Base-by-base conservation (phyloP, 2,329 filamentous ascomycete genomes). In the Claviceps maximensis region DNA sequence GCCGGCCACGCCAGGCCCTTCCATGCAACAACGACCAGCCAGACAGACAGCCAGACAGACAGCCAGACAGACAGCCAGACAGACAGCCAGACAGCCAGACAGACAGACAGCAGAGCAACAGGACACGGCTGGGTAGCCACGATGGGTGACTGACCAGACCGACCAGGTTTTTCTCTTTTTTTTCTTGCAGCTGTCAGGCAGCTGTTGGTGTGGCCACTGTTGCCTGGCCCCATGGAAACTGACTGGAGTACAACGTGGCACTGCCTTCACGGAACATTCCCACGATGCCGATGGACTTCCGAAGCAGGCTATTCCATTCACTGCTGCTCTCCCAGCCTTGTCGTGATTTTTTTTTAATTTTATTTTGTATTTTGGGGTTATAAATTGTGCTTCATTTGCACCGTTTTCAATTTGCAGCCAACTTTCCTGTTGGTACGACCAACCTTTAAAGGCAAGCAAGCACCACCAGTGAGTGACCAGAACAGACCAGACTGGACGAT, bases 241-340 rank as follows among this genome's bases (percentile, higher is more conserved):
- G n/a, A n/a, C n/a, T n/a, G n/a, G 46, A 53, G 47, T 19, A 27
- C 46, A 53, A 53, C 46, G 47, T 53, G 51, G 46, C 51, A 36
- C 51, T 31, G 45, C 42, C 21, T 44, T 23, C 2, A 29, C 44
- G 12, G 29, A n/a, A 19, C 38, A 41, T 4, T 3, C 41, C 19
- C 17, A 2, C 8, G 15, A n/a, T 46, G 44, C 25, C 44, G 17
- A 17, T 46, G 13, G 29, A 19, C 44, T 47, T 48, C 47, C 33
- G 12, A 48, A 48, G 47, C n/a, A 13, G 31, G 47, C 19, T 17
- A 23, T 25, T 19, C n/a, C 4, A 10, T 10, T 47, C n/a, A n/a
- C n/a, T n/a, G n/a, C n/a, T 5, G 45, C 27, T 13, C 29, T 33
- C n/a, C 29, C n/a, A n/a, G n/a, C n/a, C 2, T 33, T 21, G 9